phyloP scores from a whole-genome alignment of 2,329 filamentous ascomycete genomes.

The Pestalotiopsis sp. region DNA sequence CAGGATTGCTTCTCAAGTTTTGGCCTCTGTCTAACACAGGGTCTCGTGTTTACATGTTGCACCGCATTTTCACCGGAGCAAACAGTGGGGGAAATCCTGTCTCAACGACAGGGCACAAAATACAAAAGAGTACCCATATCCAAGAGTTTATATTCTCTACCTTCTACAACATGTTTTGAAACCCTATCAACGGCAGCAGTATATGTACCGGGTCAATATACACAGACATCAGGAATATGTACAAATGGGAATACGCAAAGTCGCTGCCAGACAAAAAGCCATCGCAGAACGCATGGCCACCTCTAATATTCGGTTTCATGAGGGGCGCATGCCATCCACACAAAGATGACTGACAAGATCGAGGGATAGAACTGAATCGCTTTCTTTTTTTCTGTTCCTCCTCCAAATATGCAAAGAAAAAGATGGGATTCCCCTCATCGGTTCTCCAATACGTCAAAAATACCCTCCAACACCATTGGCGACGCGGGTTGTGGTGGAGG shows the following conservation, averaged over 20 bases:
- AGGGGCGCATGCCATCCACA: background rate
- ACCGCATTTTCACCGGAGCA: background rate
- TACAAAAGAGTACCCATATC: background rate
- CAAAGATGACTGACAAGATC: background rate
- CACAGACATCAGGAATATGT: background rate
- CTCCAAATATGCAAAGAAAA: background rate
- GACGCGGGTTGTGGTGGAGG: background rate
- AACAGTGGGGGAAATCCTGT: background rate
- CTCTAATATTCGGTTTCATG: background rate
- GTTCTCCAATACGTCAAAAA: slow-evolving; percentile 14
- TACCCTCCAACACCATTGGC: slow-evolving; percentile 12
- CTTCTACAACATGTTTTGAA: background rate
- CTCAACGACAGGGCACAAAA: background rate
- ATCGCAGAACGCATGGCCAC: background rate
- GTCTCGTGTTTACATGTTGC: background rate
- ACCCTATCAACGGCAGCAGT: background rate
- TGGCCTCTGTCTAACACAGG: too few species aligned
- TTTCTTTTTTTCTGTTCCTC: background rate
- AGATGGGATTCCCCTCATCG: background rate
- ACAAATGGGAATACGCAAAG: background rate
- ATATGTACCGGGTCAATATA: background rate
- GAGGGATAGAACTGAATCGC: background rate
- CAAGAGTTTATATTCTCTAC: background rate
- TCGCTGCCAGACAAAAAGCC: background rate
- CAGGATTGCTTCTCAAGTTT: too few species aligned